Base-by-base conservation (phyloP, 768 basidiomycete species). In the Lactarius akahatsu region DNA sequence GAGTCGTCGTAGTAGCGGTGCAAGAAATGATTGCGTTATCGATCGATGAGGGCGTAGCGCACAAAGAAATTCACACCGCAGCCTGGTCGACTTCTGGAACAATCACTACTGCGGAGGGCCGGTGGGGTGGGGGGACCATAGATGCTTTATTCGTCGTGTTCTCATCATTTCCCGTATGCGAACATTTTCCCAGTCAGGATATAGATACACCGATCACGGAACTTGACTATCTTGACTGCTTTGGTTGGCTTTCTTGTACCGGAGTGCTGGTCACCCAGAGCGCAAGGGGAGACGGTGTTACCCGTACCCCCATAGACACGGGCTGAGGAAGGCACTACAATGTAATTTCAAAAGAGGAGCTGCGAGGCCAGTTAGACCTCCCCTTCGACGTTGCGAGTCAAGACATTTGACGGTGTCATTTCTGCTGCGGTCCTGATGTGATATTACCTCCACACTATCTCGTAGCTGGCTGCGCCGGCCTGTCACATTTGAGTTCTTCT, bases 1-100 rank as follows among this genome's bases (percentile, higher is more conserved):
- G 50, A 26, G 50, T 20, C 2, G 41, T 60, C 56, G 69, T 57
- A 32, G 62, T 38, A 8, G 65, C 0, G 2, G 32, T 30, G 4
- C 20, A 54, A 54, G 40, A 43, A 18, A 45, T n/a, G 40, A 40
- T 20, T 57, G 1, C 34, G 54, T 13, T 63, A 64, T 64, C 62
- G 36, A 40, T 63, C 50, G 50, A 26, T 15, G 23, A 13, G 50
- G 50, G 50, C 50, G 50, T 26, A 26, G 50, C 50, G 50, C 50
- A 52, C 50, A 52, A 15, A 23, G 50, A 52, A 52, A 26, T 23
- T 52, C 23, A 5, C 13, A 0, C 13, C 50, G 23, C 13, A 11
- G 23, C 23, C 2, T 52, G 26, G 50, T 52, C 13, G 11, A 52
- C 26, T 52, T 52, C 23, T 26, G 4, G 23, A 11, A 26, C 13